Evolutionary conservation across 208 protist species (phyloP), one percentile per base, ranked within the genome.

Genomic region (Wallacemonas rigidus): DNA sequence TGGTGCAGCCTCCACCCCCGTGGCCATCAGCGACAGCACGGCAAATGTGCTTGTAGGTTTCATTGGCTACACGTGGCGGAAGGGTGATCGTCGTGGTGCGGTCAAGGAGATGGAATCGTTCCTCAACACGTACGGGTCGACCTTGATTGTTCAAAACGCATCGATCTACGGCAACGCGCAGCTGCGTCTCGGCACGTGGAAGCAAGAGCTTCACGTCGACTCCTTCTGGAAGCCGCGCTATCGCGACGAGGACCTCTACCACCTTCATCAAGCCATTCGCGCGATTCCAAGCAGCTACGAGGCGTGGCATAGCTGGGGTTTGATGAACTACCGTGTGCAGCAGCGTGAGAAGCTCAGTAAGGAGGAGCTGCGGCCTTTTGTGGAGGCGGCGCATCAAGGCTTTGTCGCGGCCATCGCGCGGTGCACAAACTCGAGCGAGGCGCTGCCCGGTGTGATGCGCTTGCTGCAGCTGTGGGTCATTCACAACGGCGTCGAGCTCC

Each of bases 381-480:
- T 98, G 12, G 83, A 93, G 60, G 83, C 91, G 7, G 98, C 98
- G 8, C 85, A 99, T 47, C 83, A 95, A 56, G 98, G 97, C 26
- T 99, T 99, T 82, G 99, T 99, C 71, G 92, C 88, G 6, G 98
- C 98, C 39, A 99, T 99, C 71, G 89, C 85, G 68, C 86, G 92
- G 45, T 93, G 84, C 76, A 76, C 69, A 58, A 80, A 86, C 68
- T 85, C 93, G 69, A 75, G 84, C 47, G 89, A 90, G 67, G 92
- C 90, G 3, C 80, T 92, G 43, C 98, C 99, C 75, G 99, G 99
- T 77, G 91, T 98, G 39, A 95, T 99, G 79, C 95, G 99, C 48
- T 81, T 99, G 54, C 86, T 99, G 60, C 99, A 98, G 61, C 83
- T 99, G 9, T 99, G 97, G 98, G 99, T 99, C 71, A 95, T 99